These are phyloP conservation scores for Fragosphaeria purpurea DNA, from an alignment of 2,329 filamentous ascomycete genomes.

Conservation along the genomic window DNA sequence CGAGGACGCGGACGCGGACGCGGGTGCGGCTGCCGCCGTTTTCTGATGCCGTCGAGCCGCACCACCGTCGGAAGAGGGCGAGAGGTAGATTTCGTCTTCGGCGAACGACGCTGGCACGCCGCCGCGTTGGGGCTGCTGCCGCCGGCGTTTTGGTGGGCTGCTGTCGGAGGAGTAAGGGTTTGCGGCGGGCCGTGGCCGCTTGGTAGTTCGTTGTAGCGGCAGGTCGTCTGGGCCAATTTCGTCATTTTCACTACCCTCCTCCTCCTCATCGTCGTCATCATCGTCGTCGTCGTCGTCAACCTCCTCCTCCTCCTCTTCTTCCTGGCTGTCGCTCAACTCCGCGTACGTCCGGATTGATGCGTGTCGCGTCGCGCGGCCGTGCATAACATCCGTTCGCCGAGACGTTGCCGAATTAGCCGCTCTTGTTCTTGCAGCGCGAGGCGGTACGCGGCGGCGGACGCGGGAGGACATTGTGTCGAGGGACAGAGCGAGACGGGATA, in stretches of 20 bases:
- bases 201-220: background rate
- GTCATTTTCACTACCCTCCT: background rate
- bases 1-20: background rate
- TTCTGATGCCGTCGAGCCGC: background rate
- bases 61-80: slow-evolving; percentile 5
- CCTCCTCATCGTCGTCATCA: background rate
- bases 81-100: slow-evolving; percentile 4
- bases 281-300: background rate
- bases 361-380: slow-evolving; percentile 8
- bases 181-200: background rate
- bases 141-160: background rate
- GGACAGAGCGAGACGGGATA: too few relatives aligned
- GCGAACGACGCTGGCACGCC: background rate
- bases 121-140: slow-evolving; percentile 2
- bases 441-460: background rate
- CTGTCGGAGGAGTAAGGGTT: background rate
- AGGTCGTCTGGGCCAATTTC: slow-evolving; percentile 4
- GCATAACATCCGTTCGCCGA: background rate
- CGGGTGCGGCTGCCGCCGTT: background rate
- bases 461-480: slow-evolving; percentile 2
- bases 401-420: too few relatives aligned
- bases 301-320: slow-evolving; percentile 4
- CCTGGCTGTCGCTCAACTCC: background rate
- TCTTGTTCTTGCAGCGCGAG: background rate
- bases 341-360: slow-evolving; percentile 4